Conservation (phyloP, 2,329 filamentous ascomycete species). For the Coniella vitis region DNA sequence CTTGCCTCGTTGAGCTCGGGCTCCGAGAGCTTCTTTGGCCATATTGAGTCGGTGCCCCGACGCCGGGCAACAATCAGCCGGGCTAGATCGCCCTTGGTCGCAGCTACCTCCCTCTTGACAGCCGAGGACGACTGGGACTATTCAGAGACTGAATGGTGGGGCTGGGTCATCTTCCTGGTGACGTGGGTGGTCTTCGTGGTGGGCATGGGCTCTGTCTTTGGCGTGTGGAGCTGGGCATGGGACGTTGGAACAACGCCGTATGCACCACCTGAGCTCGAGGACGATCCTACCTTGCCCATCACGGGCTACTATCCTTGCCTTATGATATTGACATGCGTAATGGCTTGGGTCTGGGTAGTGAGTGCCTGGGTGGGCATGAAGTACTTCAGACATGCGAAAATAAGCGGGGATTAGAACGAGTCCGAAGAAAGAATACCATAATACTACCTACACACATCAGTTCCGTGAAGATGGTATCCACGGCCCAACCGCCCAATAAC, state of each 20-base stretch:
- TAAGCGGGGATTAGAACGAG: slow-evolving; percentile 51
- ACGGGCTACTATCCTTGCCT: slow-evolving; percentile 95
- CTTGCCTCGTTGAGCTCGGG: slow-evolving; percentile 44
- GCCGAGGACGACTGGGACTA: slow-evolving; percentile 72
- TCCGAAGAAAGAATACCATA: too few relatives aligned
- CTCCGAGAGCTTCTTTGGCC: slow-evolving; percentile 57
- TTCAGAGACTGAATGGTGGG: slow-evolving; percentile 94
- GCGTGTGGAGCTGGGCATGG: slow-evolving; percentile 98
- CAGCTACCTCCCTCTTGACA: slow-evolving; percentile 39
- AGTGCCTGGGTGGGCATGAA: slow-evolving; percentile 99
- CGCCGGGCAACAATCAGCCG: slow-evolving; percentile 41
- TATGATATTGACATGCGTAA: slow-evolving; percentile 86
- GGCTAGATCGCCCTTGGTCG: slow-evolving; percentile 52
- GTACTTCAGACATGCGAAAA: slow-evolving; percentile 96
- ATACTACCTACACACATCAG: not conserved
- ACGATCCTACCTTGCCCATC: slow-evolving; percentile 90
- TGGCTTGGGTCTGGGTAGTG: slow-evolving; percentile 99
- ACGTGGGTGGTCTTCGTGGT: slow-evolving; percentile 97
- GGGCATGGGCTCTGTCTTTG: slow-evolving; percentile 92
- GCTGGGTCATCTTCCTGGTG: slow-evolving; percentile 82
- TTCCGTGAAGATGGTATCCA: too few relatives aligned
- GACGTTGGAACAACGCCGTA: slow-evolving; percentile 95
- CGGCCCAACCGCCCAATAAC: too few relatives aligned
- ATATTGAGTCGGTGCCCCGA: slow-evolving; percentile 33
- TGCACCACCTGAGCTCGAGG: slow-evolving; percentile 88